phyloP scores from a whole-genome alignment of 2,329 filamentous ascomycete species.

The Colletotrichum camelliae region DNA sequence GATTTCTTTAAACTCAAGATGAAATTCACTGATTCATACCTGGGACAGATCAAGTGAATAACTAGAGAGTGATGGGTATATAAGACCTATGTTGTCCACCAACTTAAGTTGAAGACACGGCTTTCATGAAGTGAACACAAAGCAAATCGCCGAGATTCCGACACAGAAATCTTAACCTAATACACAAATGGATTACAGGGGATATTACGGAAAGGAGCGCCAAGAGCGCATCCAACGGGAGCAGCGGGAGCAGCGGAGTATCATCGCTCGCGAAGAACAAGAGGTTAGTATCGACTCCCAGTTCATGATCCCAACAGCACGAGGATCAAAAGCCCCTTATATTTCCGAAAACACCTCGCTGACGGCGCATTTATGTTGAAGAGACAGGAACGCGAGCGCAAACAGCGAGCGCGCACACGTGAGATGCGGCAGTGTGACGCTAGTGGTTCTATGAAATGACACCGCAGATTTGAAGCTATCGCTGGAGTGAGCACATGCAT shows the following conservation, averaged over 20 bases:
- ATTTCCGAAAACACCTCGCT: not conserved
- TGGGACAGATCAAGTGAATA: not conserved
- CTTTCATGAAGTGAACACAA: not conserved
- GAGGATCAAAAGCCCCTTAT: not conserved
- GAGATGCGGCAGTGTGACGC: not conserved
- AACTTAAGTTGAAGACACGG: not conserved
- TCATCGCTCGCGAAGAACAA: not conserved
- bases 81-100: accelerated
- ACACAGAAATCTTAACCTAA: not conserved
- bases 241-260: not conserved
- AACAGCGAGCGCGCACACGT: not conserved
- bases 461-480: not conserved
- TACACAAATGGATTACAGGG: not conserved
- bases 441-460: not conserved
- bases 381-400: not conserved
- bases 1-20: not conserved
- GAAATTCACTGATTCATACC: not conserved
- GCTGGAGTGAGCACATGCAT: not conserved
- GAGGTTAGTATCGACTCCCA: not conserved
- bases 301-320: not conserved
- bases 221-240: not conserved
- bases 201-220: not conserved
- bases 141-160: not conserved
- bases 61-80: not conserved
- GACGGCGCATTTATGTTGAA: not conserved